Percentiles rank a stretch among this genome's conserved stretches.
Evolutionary conservation across 805 yeast genomes (phyloP).

Genomic region (Yueomyces sp.): DNA sequence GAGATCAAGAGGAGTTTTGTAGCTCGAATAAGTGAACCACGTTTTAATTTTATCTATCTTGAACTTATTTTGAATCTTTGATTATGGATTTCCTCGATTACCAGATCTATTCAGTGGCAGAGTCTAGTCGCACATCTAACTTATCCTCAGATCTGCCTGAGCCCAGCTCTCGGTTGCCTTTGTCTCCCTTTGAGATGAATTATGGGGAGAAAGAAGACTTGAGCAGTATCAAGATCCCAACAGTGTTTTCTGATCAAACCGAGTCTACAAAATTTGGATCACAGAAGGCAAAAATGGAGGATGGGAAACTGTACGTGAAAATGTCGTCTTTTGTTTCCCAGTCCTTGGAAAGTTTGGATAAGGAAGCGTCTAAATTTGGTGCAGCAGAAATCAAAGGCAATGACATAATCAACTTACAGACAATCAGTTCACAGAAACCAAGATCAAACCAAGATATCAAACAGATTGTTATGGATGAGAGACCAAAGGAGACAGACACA

Average conservation of each 20-base stretch:
- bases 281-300: neutral
- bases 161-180: slow-evolving; percentile 14
- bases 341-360: neutral
- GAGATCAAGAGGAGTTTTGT: too few species aligned
- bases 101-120: slow-evolving; percentile 28
- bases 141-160: slow-evolving; percentile 11
- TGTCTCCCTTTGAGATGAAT: slow-evolving; percentile 6
- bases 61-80: too few species aligned
- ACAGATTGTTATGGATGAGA: neutral
- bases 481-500: slow-evolving; percentile 4
- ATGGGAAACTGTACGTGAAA: slow-evolving; percentile 8
- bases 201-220: neutral
- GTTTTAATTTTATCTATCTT: too few species aligned
- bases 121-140: slow-evolving; percentile 8
- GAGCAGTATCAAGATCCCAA: neutral
- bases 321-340: slow-evolving; percentile 12
- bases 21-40: too few species aligned
- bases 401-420: neutral
- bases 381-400: neutral
- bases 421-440: neutral
- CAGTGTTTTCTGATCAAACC: neutral
- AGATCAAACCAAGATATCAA: neutral
- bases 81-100: slow-evolving; percentile 35
- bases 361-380: neutral
- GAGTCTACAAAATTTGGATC: neutral